These are phyloP conservation scores for Asterophora parasitica DNA, from an alignment of 768 basidiomycete species.

Conservation along the genomic window DNA sequence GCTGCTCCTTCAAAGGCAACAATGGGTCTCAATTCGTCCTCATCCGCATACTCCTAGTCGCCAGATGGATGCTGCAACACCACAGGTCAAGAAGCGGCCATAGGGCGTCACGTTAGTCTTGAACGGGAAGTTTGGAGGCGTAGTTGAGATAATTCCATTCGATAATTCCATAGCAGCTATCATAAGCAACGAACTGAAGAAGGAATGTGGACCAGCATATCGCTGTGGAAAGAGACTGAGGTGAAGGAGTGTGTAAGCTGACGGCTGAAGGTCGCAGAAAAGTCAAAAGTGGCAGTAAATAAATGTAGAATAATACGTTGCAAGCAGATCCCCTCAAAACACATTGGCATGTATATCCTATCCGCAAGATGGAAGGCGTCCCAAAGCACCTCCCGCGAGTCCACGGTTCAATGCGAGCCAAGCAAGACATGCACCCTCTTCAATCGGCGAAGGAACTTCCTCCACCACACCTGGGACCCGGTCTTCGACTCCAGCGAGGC, in stretches of 20 bases:
- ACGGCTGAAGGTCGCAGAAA: background rate
- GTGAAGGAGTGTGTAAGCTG: background rate
- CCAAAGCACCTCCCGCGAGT: background rate
- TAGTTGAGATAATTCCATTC: no score
- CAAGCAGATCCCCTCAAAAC: background rate
- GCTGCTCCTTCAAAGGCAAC: no score
- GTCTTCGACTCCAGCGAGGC: slow-evolving; percentile 15
- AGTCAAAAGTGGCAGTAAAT: background rate
- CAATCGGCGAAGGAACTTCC: slow-evolving; percentile 23
- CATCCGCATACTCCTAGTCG: no score
- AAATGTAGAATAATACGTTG: background rate
- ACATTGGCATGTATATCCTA: background rate
- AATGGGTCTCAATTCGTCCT: no score
- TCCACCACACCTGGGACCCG: slow-evolving; percentile 26
- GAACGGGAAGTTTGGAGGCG: no score
- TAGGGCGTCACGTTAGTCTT: no score
- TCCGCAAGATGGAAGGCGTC: background rate
- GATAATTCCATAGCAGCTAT: no score
- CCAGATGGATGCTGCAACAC: no score
- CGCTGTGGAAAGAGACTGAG: no score
- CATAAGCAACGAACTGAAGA: background rate
- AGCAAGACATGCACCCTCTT: slow-evolving; percentile 23
- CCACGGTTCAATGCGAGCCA: slow-evolving; percentile 23
- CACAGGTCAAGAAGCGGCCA: no score
- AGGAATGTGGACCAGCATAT: background rate